phyloP scores from a whole-genome alignment of 148 eudicot species.

The Suaeda aralocaspica region DNA sequence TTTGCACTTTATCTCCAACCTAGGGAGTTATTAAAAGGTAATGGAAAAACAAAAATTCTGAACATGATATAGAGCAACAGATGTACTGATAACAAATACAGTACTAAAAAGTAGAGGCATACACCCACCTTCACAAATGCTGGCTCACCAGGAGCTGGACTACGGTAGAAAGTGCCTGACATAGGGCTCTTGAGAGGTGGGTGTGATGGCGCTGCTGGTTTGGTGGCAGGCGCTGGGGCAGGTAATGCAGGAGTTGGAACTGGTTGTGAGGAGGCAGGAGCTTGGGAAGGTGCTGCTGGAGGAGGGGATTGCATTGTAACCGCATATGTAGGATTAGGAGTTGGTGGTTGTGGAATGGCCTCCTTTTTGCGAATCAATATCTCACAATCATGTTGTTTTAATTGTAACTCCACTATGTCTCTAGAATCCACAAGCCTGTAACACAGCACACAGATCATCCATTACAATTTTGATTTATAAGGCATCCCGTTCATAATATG shows the following conservation, averaged over 20 bases:
- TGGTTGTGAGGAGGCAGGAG: slow-evolving; percentile 33
- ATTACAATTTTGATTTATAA: not conserved
- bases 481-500: not conserved
- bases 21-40: slow-evolving; percentile 11
- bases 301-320: slow-evolving; percentile 47
- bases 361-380: slow-evolving; percentile 66
- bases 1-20: slow-evolving; percentile 81
- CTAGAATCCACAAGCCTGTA: slow-evolving; percentile 82
- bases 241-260: slow-evolving; percentile 33
- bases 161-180: slow-evolving; percentile 77
- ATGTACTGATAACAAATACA: not conserved
- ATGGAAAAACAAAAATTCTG: not conserved
- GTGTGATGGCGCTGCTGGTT: slow-evolving; percentile 45
- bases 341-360: slow-evolving; percentile 49
- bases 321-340: slow-evolving; percentile 36
- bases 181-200: slow-evolving; percentile 76
- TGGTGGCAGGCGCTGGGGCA: slow-evolving; percentile 40
- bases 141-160: slow-evolving; percentile 79
- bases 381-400: slow-evolving; percentile 79
- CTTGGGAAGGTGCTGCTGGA: slow-evolving; percentile 31
- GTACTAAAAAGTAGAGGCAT: not conserved
- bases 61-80: not conserved
- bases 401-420: slow-evolving; percentile 65
- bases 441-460: not conserved
- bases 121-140: slow-evolving; percentile 70